phyloP scores from a whole-genome alignment of 202 grass and related monocot species.

The Panicum hallii region DNA sequence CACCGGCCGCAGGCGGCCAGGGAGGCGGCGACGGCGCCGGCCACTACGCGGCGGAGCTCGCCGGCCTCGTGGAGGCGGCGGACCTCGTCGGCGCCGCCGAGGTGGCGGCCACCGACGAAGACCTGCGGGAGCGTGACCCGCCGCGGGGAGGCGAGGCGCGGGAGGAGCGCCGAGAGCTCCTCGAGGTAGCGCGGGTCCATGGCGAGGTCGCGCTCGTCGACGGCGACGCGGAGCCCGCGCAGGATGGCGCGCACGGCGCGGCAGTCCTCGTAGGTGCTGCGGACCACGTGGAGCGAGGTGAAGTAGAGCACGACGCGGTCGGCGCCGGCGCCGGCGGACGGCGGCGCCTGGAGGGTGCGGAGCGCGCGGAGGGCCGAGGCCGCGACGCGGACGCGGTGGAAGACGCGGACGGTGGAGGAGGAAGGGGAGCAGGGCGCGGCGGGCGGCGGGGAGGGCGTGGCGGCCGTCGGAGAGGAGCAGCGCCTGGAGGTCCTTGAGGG shows the following conservation, averaged over 20 bases:
- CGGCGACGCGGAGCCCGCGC: conserved; percentile 70
- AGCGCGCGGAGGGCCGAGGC: conserved; percentile 75
- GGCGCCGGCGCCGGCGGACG: conserved; percentile 27
- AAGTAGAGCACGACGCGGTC: conserved; percentile 91
- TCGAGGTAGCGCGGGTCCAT: conserved; percentile 81
- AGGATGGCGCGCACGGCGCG: conserved; percentile 80
- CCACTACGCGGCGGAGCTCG: conserved; percentile 76
- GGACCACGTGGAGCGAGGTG: conserved; percentile 88
- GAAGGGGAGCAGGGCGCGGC: conserved; percentile 46
- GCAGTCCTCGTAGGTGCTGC: conserved; percentile 84
- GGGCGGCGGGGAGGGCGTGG: conserved; percentile 38
- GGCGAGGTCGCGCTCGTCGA: conserved; percentile 96
- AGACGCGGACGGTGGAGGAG: conserved; percentile 56
- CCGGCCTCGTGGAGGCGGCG: conserved; percentile 84
- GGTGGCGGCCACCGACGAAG: conserved; percentile 79
- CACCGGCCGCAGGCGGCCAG: conserved; percentile 60
- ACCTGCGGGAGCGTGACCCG: conserved; percentile 81
- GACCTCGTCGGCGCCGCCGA: conserved; percentile 86
- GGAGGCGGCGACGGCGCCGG: conserved; percentile 36
- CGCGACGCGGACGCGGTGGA: conserved; percentile 79
- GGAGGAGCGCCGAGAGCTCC: conserved; percentile 76
- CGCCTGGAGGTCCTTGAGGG: conserved; percentile 90
- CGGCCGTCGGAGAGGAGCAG: conserved; percentile 64
- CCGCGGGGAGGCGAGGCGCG: conserved; percentile 39
- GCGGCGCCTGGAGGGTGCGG: conserved; percentile 48